Conservation (phyloP, 441 rosid genomes). For the Metrosideros polymorpha region DNA sequence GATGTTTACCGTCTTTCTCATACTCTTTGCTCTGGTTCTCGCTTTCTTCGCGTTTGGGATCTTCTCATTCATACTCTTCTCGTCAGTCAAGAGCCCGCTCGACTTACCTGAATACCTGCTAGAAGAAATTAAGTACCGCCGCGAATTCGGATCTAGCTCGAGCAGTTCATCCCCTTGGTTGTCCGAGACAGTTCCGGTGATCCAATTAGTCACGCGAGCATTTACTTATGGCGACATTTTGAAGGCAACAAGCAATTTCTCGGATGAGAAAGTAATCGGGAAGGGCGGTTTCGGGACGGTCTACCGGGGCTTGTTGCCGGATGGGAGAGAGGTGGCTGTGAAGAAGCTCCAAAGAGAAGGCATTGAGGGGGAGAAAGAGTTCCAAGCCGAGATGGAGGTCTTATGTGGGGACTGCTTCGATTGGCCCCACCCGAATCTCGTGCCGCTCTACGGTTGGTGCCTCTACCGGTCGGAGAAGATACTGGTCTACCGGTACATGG, state of each 20-base stretch:
- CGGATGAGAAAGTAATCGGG: slow-evolving; percentile 63
- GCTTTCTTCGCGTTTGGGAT: slow-evolving; percentile 32
- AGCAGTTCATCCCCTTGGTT: slow-evolving; percentile 60
- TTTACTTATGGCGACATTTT: slow-evolving; percentile 76
- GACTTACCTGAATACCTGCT: slow-evolving; percentile 33
- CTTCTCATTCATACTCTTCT: slow-evolving; percentile 25
- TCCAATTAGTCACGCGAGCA: slow-evolving; percentile 63
- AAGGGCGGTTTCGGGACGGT: slow-evolving; percentile 88
- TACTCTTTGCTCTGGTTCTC: slow-evolving; percentile 22
- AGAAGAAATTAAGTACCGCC: slow-evolving; percentile 36
- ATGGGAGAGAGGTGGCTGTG: slow-evolving; percentile 79
- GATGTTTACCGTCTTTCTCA: slow-evolving; percentile 12
- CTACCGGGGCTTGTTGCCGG: slow-evolving; percentile 64
- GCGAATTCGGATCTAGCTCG: slow-evolving; percentile 45
- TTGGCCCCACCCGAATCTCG: slow-evolving; percentile 93
- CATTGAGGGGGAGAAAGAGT: slow-evolving; percentile 73
- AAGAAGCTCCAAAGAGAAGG: slow-evolving; percentile 85
- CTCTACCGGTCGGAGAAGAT: slow-evolving; percentile 65
- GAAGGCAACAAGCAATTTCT: slow-evolving; percentile 70
- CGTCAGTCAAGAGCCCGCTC: slow-evolving; percentile 23
- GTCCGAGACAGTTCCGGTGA: slow-evolving; percentile 62
- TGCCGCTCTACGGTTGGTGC: slow-evolving; percentile 87
- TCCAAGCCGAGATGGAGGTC: slow-evolving; percentile 89
- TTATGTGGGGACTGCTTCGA: slow-evolving; percentile 58
- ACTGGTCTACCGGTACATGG: slow-evolving; percentile 81